phyloP scores from a whole-genome alignment of 2,329 filamentous ascomycete species.

The Metarhizium brunneum region DNA sequence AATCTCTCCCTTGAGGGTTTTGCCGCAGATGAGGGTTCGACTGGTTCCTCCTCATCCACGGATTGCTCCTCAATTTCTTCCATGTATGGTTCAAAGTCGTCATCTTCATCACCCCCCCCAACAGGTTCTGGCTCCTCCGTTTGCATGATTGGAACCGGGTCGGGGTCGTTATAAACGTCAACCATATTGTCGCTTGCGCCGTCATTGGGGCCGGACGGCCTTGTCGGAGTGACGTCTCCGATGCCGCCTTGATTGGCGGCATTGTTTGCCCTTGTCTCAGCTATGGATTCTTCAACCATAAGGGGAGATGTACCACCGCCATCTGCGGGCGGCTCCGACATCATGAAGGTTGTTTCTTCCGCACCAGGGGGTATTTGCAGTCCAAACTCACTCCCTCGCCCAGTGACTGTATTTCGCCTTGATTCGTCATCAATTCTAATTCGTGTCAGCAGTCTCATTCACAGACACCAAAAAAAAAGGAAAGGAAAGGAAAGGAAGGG shows the following conservation, averaged over 20 bases:
- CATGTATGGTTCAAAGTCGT: background rate
- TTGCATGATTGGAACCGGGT: background rate
- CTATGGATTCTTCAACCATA: slow-evolving; percentile 1
- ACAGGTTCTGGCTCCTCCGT: background rate
- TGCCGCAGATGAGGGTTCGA: slow-evolving; percentile 1
- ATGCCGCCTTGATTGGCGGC: background rate
- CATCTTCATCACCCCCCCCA: background rate
- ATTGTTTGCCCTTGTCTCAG: background rate
- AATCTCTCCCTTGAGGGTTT: slow-evolving; percentile 4
- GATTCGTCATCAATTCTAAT: slow-evolving; percentile 30
- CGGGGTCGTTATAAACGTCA: slow-evolving; percentile 1
- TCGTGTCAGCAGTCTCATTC: background rate
- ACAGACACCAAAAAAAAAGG: background rate
- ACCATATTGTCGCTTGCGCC: background rate
- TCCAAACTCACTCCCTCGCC: slow-evolving; percentile 40
- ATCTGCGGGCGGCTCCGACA: slow-evolving; percentile 27
- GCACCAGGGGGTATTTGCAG: slow-evolving; percentile 39
- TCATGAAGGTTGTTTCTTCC: slow-evolving; percentile 42
- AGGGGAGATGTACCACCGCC: slow-evolving; percentile 15
- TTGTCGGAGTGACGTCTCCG: slow-evolving; percentile 4
- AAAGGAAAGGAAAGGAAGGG: too few relatives aligned
- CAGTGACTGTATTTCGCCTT: slow-evolving; percentile 27
- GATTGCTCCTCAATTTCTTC: background rate
- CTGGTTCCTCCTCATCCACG: background rate
- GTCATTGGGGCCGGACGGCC: background rate